Conservation (phyloP, 306 rosid genomes). For the Neltuma alba region DNA sequence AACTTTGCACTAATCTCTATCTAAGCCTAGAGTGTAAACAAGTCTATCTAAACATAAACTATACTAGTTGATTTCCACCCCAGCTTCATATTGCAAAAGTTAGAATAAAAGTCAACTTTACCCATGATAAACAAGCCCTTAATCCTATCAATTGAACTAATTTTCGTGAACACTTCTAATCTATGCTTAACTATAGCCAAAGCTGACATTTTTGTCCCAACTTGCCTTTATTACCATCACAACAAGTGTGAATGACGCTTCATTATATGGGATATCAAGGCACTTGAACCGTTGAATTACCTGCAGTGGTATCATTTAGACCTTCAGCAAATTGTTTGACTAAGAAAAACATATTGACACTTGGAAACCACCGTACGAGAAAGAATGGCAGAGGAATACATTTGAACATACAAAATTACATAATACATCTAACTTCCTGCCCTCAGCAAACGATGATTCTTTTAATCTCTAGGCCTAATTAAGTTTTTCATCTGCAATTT, state of each 20-base stretch:
- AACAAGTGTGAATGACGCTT: neutral
- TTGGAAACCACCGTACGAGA: constrained; percentile 13
- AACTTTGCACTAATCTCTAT: too few relatives aligned
- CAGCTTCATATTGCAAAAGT: too few relatives aligned
- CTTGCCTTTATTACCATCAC: neutral
- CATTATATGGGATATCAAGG: neutral
- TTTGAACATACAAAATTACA: constrained; percentile 33
- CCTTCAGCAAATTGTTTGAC: neutral
- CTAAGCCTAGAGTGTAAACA: too few relatives aligned
- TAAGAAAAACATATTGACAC: neutral
- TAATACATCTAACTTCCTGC: constrained; percentile 33
- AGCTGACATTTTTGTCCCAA: neutral
- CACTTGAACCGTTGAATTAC: neutral
- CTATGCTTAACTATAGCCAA: neutral
- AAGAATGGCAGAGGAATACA: constrained; percentile 29
- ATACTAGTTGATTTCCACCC: too few relatives aligned
- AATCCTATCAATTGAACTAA: neutral
- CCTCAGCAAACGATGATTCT: constrained; percentile 26
- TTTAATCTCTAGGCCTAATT: constrained; percentile 33
- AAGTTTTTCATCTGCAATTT: constrained; percentile 36
- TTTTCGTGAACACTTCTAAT: neutral
- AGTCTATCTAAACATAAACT: too few relatives aligned
- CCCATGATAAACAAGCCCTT: too few relatives aligned
- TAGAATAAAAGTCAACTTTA: too few relatives aligned
- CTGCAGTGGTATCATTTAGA: neutral